phyloP scores from a whole-genome alignment of 768 basidiomycete genomes.

The Roridomyces roridus region DNA sequence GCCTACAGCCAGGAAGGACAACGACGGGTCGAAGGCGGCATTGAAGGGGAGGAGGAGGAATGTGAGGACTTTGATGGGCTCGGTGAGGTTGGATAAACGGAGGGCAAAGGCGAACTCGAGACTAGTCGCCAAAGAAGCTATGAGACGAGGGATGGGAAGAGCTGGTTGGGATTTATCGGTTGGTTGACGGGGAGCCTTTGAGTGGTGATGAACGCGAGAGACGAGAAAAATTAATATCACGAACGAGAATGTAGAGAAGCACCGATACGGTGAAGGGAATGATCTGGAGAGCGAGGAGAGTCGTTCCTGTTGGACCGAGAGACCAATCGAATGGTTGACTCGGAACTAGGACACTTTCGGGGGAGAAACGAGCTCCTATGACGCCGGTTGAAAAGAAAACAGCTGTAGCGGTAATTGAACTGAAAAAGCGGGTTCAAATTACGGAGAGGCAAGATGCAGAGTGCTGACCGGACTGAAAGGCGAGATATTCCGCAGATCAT shows the following conservation, averaged over 20 bases:
- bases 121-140: constrained; percentile 48
- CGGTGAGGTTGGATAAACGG: constrained; percentile 58
- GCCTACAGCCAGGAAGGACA: constrained; percentile 58
- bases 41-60: constrained; percentile 60
- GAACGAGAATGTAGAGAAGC: constrained; percentile 38
- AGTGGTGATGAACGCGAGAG: too few species aligned
- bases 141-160: constrained; percentile 36
- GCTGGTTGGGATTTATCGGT: neutral
- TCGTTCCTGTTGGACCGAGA: constrained; percentile 39
- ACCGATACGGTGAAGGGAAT: constrained; percentile 41
- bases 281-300: constrained; percentile 47
- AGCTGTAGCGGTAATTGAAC: constrained; percentile 60
- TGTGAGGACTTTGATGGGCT: constrained; percentile 52
- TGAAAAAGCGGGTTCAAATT: constrained; percentile 28
- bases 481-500: constrained; percentile 68
- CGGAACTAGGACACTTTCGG: constrained; percentile 31
- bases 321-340: constrained; percentile 45
- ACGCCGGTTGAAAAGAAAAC: constrained; percentile 58
- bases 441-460: neutral
- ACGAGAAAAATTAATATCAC: too few species aligned
- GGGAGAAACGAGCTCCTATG: constrained; percentile 48
- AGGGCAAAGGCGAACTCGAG: constrained; percentile 61
- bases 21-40: constrained; percentile 60
- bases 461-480: constrained; percentile 55
- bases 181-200: constrained; percentile 12